A percentile compares a stretch with the other conserved stretches of the same genome.
These are phyloP conservation scores for Ceratobasidium sp. DNA, from an alignment of 1,284 basidiomycete genomes.

Conservation along the genomic window DNA sequence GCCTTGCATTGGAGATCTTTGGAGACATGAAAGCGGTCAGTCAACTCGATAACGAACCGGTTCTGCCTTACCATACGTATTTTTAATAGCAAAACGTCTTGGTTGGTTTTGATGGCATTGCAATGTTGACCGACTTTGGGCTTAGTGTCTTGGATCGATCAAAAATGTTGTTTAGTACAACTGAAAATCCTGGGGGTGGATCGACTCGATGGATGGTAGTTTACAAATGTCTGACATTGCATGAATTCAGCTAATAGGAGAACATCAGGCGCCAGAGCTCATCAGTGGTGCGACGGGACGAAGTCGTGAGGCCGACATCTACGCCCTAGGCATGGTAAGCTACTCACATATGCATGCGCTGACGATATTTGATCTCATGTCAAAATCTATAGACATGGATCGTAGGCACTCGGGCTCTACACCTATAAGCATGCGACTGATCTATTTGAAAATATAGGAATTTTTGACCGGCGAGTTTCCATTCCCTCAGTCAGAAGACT, in stretches of 20 bases:
- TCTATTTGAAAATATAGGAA: too few relatives aligned
- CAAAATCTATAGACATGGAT: background rate
- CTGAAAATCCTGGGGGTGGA: background rate
- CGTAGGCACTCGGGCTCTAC: too few relatives aligned
- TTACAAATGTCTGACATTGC: background rate
- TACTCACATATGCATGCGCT: too few relatives aligned
- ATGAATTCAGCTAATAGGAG: background rate
- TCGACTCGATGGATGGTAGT: slow-evolving; percentile 12
- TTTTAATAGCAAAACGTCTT: slow-evolving; percentile 9
- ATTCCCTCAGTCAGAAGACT: too few relatives aligned
- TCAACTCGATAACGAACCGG: too few relatives aligned
- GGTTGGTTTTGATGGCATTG: background rate
- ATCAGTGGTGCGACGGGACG: background rate
- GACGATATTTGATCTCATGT: too few relatives aligned
- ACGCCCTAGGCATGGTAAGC: slow-evolving; percentile 14
- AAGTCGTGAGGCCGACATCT: slow-evolving; percentile 3
- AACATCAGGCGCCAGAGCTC: background rate
- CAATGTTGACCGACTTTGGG: slow-evolving; percentile 13
- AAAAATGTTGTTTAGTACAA: background rate
- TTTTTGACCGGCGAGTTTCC: too few relatives aligned
- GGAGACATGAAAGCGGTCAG: too few relatives aligned
- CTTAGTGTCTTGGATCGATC: background rate
- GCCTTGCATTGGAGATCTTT: too few relatives aligned
- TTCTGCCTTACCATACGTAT: too few relatives aligned
- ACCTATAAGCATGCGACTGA: too few relatives aligned